Base-by-base conservation (phyloP, 306 rosid genomes). In the Cajanus cajan region DNA sequence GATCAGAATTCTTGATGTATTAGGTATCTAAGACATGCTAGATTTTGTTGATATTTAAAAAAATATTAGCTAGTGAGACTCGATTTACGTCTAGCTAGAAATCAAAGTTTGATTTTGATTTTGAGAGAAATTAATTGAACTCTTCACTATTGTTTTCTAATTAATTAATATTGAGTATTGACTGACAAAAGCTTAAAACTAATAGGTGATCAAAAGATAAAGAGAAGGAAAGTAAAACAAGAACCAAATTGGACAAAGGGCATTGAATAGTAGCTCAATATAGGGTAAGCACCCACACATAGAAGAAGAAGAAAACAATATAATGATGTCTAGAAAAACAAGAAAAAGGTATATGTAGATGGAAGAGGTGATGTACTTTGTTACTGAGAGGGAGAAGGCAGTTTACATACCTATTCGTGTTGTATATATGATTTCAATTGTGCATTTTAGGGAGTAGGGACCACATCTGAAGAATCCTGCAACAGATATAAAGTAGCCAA, bases 371-470 rank as follows among this genome's bases (percentile, higher is more conserved):
- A 24, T 44, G 82, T 68, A 68, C 61, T 47, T 76, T 44, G 58
- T 62, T 62, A 76, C 61, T 57, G n/a, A 76, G 47, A 76, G 47
- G 55, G 39, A 59, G 21, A 48, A 24, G 52, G 41, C 36, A 12
- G 50, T 48, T 45, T 15, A 67, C 43, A 34, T 41, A 54, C 28
- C 61, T 61, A 55, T 52, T 63, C 34, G 73, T 62, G 73, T 16
- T 10, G 64, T 77, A 54, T 66, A 51, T 77, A 54, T 66, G 45
- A 77, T 77, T 77, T 61, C 55, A 78, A 54, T 25, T 68, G 62
- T 25, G 55, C 76, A 68, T 40, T 24, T 64, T 43, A 39, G 22
- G n/a, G n/a, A n/a, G n/a, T n/a, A n/a, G n/a, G 77, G 81, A 68
- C 77, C 81, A 75, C 78, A 3, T 13, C 52, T 22, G 63, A 54